Conservation (phyloP, 495 filamentous ascomycete genomes). For the Neurospora pannonica region DNA sequence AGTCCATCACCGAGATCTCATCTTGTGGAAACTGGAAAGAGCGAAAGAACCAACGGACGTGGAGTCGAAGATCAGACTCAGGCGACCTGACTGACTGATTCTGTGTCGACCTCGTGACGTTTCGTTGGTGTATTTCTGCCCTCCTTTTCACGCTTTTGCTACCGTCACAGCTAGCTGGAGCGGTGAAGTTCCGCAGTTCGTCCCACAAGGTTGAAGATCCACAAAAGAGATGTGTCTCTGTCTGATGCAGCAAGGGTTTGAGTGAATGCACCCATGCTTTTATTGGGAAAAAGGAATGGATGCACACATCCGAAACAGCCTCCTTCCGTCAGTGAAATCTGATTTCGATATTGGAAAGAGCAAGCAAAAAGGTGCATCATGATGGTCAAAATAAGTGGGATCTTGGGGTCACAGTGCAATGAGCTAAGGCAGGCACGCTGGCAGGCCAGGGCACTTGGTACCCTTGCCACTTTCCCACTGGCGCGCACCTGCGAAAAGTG, state of each 20-base stretch:
- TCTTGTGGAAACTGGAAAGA: not conserved
- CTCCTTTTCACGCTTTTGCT: not conserved
- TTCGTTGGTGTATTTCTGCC: not conserved
- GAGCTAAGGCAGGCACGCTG: not conserved
- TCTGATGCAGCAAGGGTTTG: not conserved
- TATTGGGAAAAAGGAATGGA: not conserved
- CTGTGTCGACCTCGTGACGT: not conserved
- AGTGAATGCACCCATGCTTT: not conserved
- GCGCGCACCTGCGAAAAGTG: not conserved
- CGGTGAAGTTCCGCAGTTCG: not conserved
- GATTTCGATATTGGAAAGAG: not conserved
- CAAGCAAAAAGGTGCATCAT: not conserved
- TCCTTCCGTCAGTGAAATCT: not conserved
- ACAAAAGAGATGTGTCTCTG: not conserved
- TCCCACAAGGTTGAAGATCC: not conserved
- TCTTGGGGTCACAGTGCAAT: not conserved
- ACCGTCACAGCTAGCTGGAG: not conserved
- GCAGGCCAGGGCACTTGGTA: not conserved
- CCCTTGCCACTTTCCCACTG: not conserved
- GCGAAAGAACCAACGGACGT: not conserved
- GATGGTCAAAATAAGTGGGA: not conserved
- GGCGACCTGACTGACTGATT: not conserved
- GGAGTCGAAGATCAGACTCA: not conserved
- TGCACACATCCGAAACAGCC: not conserved
- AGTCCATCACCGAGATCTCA: not conserved